These are phyloP conservation scores for Spiraea crenata DNA, from an alignment of 331 rosid genomes.

Conservation along the genomic window DNA sequence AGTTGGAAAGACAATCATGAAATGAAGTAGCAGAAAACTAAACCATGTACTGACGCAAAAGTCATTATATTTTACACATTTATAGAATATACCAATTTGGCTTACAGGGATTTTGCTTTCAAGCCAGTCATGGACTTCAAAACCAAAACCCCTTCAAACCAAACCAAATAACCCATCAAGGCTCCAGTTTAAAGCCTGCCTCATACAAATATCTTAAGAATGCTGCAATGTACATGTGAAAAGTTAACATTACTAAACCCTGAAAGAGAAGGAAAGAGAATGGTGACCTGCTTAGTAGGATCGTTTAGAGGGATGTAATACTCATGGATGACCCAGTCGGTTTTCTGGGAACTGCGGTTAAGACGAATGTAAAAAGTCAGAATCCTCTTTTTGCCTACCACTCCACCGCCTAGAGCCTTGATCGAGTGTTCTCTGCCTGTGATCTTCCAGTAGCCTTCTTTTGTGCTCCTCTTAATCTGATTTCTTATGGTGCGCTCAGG, in stretches of 20 bases:
- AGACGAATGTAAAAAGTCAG: conserved; percentile 46
- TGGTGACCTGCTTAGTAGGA: conserved; percentile 30
- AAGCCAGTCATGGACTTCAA: neutral
- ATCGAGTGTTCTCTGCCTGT: conserved; percentile 42
- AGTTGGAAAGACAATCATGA: neutral
- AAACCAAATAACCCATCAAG: neutral
- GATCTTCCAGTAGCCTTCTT: conserved; percentile 58
- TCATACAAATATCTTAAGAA: neutral
- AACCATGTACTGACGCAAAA: no score
- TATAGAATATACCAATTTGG: neutral
- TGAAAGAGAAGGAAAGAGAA: neutral
- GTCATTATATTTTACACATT: neutral
- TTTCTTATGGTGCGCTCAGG: conserved; percentile 22
- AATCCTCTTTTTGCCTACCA: conserved; percentile 61
- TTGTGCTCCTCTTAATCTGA: conserved; percentile 52
- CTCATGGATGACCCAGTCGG: conserved; percentile 71
- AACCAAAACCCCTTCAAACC: neutral
- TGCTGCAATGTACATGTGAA: no score
- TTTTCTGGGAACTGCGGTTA: conserved; percentile 24
- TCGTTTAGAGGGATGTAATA: conserved; percentile 27
- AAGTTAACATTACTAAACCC: no score
- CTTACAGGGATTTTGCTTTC: neutral
- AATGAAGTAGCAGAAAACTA: neutral
- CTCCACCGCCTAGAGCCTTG: conserved; percentile 17
- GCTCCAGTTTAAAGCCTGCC: neutral